Evolutionary conservation across 768 basidiomycete genomes (phyloP).

Genomic region (Boletus rex-veris): DNA sequence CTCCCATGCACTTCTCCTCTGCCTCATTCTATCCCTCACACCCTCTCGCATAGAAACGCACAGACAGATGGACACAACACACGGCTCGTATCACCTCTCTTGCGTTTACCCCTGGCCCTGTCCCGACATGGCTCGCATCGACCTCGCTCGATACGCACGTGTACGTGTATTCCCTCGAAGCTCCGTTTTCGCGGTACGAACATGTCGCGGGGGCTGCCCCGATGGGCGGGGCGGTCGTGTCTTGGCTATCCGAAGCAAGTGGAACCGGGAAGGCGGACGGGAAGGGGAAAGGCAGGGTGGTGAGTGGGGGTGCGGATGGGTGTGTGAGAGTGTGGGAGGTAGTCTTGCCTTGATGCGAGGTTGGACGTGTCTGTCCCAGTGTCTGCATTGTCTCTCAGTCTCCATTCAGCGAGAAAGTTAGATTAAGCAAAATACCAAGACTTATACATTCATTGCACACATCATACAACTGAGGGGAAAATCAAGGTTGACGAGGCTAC

Average conservation of each 20-base stretch:
- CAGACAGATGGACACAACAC: conserved; percentile 85
- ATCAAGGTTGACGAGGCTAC: no score
- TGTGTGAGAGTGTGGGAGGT: conserved; percentile 74
- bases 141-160: conserved; percentile 92
- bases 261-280: conserved; percentile 10
- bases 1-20: neutral
- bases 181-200: conserved; percentile 63
- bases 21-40: neutral
- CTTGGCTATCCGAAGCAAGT: conserved; percentile 50
- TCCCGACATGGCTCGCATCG: conserved; percentile 67
- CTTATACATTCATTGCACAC: no score
- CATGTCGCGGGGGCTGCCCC: conserved; percentile 83
- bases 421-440: no score
- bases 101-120: conserved; percentile 34
- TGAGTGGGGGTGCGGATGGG: conserved; percentile 77
- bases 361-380: neutral
- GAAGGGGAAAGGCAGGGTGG: conserved; percentile 50
- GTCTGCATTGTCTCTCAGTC: no score
- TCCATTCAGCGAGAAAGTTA: no score
- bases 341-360: conserved; percentile 22
- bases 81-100: conserved; percentile 77
- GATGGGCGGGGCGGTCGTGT: conserved; percentile 77
- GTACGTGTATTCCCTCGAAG: conserved; percentile 78
- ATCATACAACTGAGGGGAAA: no score
- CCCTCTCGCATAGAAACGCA: conserved; percentile 46